Evolutionary conservation across 1,139 yeast genomes (phyloP), one percentile per base, ranked within the genome.

Genomic region (Debaryomyces nepalensis): DNA sequence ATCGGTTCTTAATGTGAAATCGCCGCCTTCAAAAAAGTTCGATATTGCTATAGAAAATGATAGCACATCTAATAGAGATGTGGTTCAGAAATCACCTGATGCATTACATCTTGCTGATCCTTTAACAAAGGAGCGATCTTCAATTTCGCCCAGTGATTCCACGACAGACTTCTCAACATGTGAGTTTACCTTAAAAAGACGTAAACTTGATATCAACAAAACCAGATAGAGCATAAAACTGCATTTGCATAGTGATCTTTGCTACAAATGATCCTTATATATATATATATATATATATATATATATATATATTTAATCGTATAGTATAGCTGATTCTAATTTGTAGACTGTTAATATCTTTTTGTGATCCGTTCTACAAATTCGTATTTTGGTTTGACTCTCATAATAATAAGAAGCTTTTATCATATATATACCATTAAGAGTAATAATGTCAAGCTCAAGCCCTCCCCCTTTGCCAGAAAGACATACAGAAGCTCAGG

Each of bases 381-480:
- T 15, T 11, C 34, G 18, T 20, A 20, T 19, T n/a, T 16, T 16
- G 20, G 32, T 10, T 29, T 16, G 19, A 14, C 16, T 16, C n/a
- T 29, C 11, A n/a, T 29, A 29, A 29, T 29, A 29, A 29, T 16
- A 3, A 9, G 10, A 14, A 16, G 32, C 15, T 16, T 16, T 16
- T 16, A 16, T 29, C 12, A 11, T 20, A 31, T 16, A 31, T 18
- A 19, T 19, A 19, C 15, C 15, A 31, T 31, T 19, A 10, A 31
- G 15, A 16, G 6, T 29, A 11, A 29, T 16, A 29, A 29, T 29
- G 32, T 16, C 32, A 16, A 34, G 18, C 18, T 8, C 37, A 4
- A 26, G 14, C 11, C 19, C 33, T 4, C 46, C 46, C 5, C 27
- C 24, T 14, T 32, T 41, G 29, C 45, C 42, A 16, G 27, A 41